Percentiles rank a stretch among this genome's conserved stretches.
Conservation (phyloP, 805 yeast genomes). For the Saccharomycopsis synnaedendra region DNA sequence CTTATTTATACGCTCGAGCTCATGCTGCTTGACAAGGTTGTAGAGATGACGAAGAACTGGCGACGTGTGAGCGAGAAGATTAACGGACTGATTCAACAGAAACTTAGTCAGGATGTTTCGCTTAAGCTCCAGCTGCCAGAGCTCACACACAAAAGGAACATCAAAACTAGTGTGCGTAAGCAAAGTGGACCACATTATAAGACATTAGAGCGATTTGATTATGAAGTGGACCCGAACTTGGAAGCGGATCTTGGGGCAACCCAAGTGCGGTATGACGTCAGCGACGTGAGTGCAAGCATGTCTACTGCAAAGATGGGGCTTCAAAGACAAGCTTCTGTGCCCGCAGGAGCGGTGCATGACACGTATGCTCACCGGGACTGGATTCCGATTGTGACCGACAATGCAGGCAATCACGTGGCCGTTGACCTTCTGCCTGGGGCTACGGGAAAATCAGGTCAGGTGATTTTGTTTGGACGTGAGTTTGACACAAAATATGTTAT, state of each 20-base stretch:
- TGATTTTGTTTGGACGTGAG: slow-evolving; percentile 88
- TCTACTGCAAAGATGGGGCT: background rate
- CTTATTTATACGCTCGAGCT: slow-evolving; percentile 71
- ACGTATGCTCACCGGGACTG: slow-evolving; percentile 84
- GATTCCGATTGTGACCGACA: slow-evolving; percentile 87
- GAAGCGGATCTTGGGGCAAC: slow-evolving; percentile 7
- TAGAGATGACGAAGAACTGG: slow-evolving; percentile 79
- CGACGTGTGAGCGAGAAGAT: slow-evolving; percentile 49
- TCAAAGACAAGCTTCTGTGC: slow-evolving; percentile 29
- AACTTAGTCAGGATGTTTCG: slow-evolving; percentile 6
- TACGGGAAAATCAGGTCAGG: slow-evolving; percentile 78
- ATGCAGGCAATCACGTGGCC: slow-evolving; percentile 85
- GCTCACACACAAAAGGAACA: slow-evolving; percentile 6
- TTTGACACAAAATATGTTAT: slow-evolving; percentile 82
- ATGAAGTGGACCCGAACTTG: slow-evolving; percentile 16
- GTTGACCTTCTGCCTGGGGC: slow-evolving; percentile 79
- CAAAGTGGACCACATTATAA: slow-evolving; percentile 6
- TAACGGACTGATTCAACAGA: slow-evolving; percentile 18
- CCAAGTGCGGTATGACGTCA: slow-evolving; percentile 5
- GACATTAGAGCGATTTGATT: slow-evolving; percentile 14
- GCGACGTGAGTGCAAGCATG: background rate
- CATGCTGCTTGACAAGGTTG: slow-evolving; percentile 70
- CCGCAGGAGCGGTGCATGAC: slow-evolving; percentile 61
- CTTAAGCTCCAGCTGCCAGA: slow-evolving; percentile 10
- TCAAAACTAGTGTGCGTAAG: background rate